These are phyloP conservation scores for Puccinia hordei DNA, from an alignment of 1,284 basidiomycete species.

Conservation along the genomic window DNA sequence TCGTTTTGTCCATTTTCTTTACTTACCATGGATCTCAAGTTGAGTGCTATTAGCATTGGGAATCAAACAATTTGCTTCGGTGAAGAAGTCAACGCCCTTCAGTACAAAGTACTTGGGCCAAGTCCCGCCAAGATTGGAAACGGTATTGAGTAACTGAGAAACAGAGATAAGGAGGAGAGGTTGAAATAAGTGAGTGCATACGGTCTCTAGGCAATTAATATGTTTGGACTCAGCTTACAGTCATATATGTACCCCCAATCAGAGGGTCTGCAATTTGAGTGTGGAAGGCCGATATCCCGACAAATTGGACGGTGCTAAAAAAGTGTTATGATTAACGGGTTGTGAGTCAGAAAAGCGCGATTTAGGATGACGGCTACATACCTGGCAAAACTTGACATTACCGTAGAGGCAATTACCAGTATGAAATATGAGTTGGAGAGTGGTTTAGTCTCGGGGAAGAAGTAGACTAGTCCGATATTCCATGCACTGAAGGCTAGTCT, in stretches of 20 bases:
- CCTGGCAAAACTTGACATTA: conserved; percentile 82
- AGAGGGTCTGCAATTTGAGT: conserved; percentile 94
- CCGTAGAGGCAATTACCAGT: conserved; percentile 75
- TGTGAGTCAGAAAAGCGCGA: conserved; percentile 26
- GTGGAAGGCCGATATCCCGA: conserved; percentile 97
- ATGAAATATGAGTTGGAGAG: conserved; percentile 78
- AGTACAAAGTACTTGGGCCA: conserved; percentile 94
- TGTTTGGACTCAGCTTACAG: conserved; percentile 65
- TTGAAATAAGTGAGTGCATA: not conserved
- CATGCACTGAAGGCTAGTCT: conserved; percentile 71
- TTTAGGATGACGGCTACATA: conserved; percentile 60
- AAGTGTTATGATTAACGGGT: conserved; percentile 3
- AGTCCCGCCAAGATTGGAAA: conserved; percentile 94
- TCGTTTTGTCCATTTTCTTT: not conserved
- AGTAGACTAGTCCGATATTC: conserved; percentile 77
- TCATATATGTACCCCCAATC: conserved; percentile 98
- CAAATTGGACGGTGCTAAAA: conserved; percentile 89
- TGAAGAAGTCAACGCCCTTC: conserved; percentile 86
- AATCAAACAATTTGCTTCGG: conserved; percentile 76
- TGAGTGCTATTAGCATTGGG: conserved; percentile 39
- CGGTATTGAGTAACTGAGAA: conserved; percentile 82
- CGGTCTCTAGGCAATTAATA: not conserved
- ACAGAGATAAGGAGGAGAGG: not conserved
- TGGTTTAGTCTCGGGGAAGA: conserved; percentile 74
- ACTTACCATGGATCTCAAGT: conserved; percentile 42